phyloP scores from a whole-genome alignment of 129 eudicot species.

The Flaveria robusta region DNA sequence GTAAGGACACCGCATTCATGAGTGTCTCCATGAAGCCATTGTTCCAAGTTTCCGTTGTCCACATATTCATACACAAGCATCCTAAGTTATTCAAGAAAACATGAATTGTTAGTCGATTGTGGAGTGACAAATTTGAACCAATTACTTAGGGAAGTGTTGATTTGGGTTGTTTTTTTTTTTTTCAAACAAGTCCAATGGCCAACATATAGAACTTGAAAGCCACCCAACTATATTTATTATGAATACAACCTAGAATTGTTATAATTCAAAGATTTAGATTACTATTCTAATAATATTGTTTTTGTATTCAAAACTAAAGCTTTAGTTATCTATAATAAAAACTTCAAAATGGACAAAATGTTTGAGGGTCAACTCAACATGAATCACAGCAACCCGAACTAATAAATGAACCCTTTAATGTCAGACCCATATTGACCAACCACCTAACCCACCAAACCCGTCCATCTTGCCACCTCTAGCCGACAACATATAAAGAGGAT shows the following conservation, averaged over 20 bases:
- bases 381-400: background rate
- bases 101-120: background rate
- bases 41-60: conserved; percentile 89
- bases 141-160: background rate
- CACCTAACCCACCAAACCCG: background rate
- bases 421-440: background rate
- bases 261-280: background rate
- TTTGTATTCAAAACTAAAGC: background rate
- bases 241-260: background rate
- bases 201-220: background rate
- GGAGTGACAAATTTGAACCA: background rate
- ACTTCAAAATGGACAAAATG: background rate
- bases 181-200: background rate
- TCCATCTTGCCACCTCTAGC: conserved; percentile 8
- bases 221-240: background rate
- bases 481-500: conserved; percentile 1
- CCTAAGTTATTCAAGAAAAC: conserved; percentile 43
- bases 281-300: background rate
- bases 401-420: background rate
- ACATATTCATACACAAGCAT: conserved; percentile 97
- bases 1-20: conserved; percentile 77
- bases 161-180: background rate
- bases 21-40: conserved; percentile 96
- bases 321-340: background rate
- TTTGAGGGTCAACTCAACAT: background rate